Base-by-base conservation (phyloP, 345 rosid species). In the Euphorbia tirucalli region DNA sequence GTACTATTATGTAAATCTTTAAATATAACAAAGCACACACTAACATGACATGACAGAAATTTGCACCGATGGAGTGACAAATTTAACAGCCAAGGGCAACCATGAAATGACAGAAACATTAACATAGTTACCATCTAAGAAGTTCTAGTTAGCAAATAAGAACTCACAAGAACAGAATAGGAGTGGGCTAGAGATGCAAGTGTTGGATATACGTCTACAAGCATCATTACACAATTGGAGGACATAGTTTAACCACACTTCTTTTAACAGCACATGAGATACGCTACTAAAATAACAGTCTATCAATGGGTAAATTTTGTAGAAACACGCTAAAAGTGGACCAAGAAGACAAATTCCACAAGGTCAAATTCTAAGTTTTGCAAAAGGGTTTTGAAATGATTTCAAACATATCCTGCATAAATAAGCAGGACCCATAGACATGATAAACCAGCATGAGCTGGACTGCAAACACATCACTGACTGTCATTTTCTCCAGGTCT, bases 391-490 rank as follows among this genome's bases (percentile, higher is more conserved):
- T n/a, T n/a, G n/a, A 3, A 11, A 28, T 24, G 24, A n/a, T 22
- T 1, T 55, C 59, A 55, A 22, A 21, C 2, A 21, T 55, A 11
- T 8, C 1, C 31, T 25, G 49, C 21, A n/a, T n/a, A n/a, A n/a
- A n/a, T n/a, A n/a, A n/a, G 37, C 28, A 37, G 49, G 30, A 62
- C 16, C 66, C 66, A 62, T 62, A 62, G 10, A n/a, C 41, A 1
- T 21, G 7, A 24, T 18, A 31, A 62, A 37, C 22, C 28, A 21
- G 96, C 98, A 94, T 92, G 71, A 94, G 95, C 84, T 92, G 96
- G 74, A 81, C 83, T 50, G 95, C 88, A 83, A 94, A 94, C 48
- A 92, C 97, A 74, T 92, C 98, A 65, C 96, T 80, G 61, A 90
- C 87, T 35, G 97, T 92, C 88, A 90, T 76, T 82, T 86, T 90